These are phyloP conservation scores for Aspergillus proliferans DNA, from an alignment of 2,329 filamentous ascomycete genomes.

Conservation along the genomic window DNA sequence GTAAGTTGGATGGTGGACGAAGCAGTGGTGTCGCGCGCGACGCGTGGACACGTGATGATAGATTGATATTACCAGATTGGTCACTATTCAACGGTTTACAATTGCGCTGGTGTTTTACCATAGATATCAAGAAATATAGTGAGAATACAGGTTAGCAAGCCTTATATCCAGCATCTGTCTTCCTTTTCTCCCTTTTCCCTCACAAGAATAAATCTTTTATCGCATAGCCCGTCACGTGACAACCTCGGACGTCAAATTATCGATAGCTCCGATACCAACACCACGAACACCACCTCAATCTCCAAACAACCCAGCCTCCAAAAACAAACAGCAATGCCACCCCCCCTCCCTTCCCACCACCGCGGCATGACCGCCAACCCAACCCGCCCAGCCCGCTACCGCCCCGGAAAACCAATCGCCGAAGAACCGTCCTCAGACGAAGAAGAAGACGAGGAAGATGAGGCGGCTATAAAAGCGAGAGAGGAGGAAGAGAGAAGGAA, in stretches of 20 bases:
- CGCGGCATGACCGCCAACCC: constrained; percentile 89
- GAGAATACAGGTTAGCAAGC: too few relatives aligned
- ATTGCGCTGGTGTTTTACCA: too few relatives aligned
- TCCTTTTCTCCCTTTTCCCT: too few relatives aligned
- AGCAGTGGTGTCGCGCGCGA: constrained; percentile 4
- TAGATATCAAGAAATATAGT: neutral
- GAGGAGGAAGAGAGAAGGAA: constrained; percentile 46
- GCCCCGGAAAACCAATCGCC: constrained; percentile 68
- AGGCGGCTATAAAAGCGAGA: constrained; percentile 49
- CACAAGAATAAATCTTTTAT: too few relatives aligned
- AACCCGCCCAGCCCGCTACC: constrained; percentile 69
- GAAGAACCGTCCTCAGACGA: constrained; percentile 45
- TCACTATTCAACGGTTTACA: neutral
- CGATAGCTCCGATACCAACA: neutral
- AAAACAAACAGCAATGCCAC: constrained; percentile 30
- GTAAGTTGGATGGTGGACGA: neutral
- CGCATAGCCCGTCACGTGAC: too few relatives aligned
- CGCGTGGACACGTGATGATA: constrained; percentile 16
- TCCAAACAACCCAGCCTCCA: constrained; percentile 1
- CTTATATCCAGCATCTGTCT: too few relatives aligned
- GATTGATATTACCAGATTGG: neutral
- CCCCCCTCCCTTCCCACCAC: constrained; percentile 36
- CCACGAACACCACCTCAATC: too few relatives aligned
- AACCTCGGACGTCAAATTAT: neutral
- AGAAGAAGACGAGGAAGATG: constrained; percentile 48